Conservation (phyloP, 768 basidiomycete genomes). For the Lactarius pseudohatsudake region DNA sequence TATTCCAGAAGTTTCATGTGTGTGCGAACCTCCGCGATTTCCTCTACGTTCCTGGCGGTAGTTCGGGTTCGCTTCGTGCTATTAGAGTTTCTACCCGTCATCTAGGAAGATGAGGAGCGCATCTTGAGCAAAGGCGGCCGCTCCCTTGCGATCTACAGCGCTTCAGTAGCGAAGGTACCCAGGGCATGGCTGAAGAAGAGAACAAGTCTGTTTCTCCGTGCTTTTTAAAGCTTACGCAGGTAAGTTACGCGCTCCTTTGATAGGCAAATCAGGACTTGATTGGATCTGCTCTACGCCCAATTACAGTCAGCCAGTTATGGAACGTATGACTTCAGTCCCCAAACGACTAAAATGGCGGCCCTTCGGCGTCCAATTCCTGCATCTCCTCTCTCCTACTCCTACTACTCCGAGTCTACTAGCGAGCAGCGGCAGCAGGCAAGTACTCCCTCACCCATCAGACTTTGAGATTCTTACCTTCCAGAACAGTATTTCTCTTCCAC, state of each 20-base stretch:
- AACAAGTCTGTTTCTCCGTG: background rate
- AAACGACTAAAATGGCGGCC: conserved; percentile 24
- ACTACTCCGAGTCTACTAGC: background rate
- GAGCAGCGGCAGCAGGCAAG: conserved; percentile 20
- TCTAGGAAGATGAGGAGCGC: background rate
- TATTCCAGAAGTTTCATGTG: conserved; percentile 11
- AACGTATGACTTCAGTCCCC: conserved; percentile 18
- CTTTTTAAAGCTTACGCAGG: conserved; percentile 14
- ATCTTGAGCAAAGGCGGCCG: background rate
- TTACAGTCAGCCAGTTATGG: conserved; percentile 22
- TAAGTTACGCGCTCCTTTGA: background rate
- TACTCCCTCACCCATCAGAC: background rate
- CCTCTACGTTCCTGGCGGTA: conserved; percentile 5
- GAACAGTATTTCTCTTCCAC: conserved; percentile 8
- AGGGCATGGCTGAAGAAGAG: background rate
- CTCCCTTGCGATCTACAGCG: background rate
- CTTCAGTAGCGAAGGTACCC: background rate
- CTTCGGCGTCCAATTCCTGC: background rate
- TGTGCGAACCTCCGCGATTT: conserved; percentile 14
- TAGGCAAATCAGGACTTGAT: background rate
- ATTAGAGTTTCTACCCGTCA: background rate
- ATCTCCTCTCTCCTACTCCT: conserved; percentile 6
- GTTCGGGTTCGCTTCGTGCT: background rate
- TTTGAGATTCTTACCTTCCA: background rate
- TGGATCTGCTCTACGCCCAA: conserved; percentile 1